A percentile compares a stretch with the other conserved stretches of the same genome.
These are phyloP conservation scores for Pneumocystis wakefieldiae DNA, from an alignment of 1,139 yeast genomes.

Conservation along the genomic window DNA sequence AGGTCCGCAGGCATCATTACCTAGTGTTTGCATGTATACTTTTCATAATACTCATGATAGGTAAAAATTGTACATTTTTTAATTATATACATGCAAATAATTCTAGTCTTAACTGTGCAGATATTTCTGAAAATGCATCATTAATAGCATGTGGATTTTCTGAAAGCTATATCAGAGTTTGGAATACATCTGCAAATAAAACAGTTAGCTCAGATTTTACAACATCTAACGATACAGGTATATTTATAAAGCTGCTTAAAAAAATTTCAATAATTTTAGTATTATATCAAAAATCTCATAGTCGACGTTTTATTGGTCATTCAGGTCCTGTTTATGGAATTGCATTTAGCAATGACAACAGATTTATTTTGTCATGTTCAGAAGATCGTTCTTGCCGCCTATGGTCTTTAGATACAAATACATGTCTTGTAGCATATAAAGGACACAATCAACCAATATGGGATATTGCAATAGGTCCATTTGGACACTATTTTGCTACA, in stretches of 20 bases:
- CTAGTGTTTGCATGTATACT: constrained; percentile 95
- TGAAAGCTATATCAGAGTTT: constrained; percentile 74
- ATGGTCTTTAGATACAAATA: constrained; percentile 76
- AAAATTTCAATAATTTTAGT: not conserved
- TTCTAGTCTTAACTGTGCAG: constrained; percentile 51
- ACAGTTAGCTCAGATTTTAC: constrained; percentile 36
- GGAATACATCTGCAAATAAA: constrained; percentile 88
- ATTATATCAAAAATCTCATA: constrained; percentile 7
- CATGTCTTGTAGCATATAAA: constrained; percentile 53
- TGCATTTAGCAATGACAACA: constrained; percentile 80
- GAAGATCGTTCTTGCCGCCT: constrained; percentile 85
- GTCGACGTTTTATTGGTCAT: constrained; percentile 68
- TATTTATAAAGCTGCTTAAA: not conserved
- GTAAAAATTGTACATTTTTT: not conserved
- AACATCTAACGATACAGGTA: constrained; percentile 12
- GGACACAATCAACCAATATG: constrained; percentile 95
- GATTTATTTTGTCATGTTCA: constrained; percentile 64
- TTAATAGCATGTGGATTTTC: constrained; percentile 89
- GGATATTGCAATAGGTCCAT: constrained; percentile 90
- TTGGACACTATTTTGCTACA: constrained; percentile 94
- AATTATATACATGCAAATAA: not conserved
- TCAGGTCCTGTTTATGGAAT: constrained; percentile 87
- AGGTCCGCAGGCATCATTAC: constrained; percentile 60
- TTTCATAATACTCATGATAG: constrained; percentile 77
- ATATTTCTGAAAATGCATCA: constrained; percentile 75